phyloP scores from a whole-genome alignment of 1,284 basidiomycete genomes.

The Athelia psychrophila region DNA sequence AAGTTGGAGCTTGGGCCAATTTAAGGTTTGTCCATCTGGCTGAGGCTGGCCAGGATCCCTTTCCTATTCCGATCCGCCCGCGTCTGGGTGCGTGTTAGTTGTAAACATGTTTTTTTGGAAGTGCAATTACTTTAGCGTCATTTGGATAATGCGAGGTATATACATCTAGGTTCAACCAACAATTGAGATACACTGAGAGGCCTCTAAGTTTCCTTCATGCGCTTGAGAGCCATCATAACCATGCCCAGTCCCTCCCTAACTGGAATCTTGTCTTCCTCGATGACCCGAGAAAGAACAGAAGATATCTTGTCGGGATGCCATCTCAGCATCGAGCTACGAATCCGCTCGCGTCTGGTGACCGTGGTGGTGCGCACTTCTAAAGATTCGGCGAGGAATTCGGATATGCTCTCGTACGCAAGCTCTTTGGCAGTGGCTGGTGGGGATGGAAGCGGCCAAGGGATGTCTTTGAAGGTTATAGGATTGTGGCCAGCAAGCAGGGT shows the following conservation, averaged over 20 bases:
- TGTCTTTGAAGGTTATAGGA: slow-evolving; percentile 38
- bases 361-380: slow-evolving; percentile 37
- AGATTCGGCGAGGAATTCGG: slow-evolving; percentile 53
- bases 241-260: neutral
- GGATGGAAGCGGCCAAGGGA: slow-evolving; percentile 56
- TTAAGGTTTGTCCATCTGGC: too few relatives aligned
- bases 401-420: slow-evolving; percentile 39
- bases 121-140: too few relatives aligned
- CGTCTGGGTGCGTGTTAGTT: too few relatives aligned
- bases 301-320: slow-evolving; percentile 78
- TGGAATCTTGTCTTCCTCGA: slow-evolving; percentile 38
- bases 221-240: neutral
- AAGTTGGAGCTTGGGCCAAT: too few relatives aligned
- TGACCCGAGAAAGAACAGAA: slow-evolving; percentile 45
- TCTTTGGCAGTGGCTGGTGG: slow-evolving; percentile 28
- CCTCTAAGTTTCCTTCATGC: neutral
- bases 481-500: slow-evolving; percentile 23
- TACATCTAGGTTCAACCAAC: too few relatives aligned
- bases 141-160: too few relatives aligned
- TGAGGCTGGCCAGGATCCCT: too few relatives aligned
- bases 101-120: too few relatives aligned
- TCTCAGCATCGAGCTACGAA: slow-evolving; percentile 56
- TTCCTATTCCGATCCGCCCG: too few relatives aligned
- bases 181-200: too few relatives aligned
- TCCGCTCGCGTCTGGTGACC: slow-evolving; percentile 46